These are phyloP conservation scores for Aureobasidium musti DNA, from an alignment of 2,329 filamentous ascomycete genomes.

Conservation along the genomic window DNA sequence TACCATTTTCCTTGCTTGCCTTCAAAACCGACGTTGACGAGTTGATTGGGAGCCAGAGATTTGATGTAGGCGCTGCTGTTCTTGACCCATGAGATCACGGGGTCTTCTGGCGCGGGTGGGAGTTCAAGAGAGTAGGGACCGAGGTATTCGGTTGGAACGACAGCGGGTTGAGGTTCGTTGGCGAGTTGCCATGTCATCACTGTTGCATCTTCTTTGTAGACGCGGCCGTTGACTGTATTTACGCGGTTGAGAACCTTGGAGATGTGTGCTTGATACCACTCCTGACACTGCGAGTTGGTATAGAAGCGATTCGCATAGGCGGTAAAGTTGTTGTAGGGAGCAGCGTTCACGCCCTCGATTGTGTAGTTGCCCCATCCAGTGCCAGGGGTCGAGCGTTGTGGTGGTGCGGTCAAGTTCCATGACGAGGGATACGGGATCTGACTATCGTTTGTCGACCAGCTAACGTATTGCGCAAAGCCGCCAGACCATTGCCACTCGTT, in stretches of 20 bases:
- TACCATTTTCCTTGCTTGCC: slow-evolving; percentile 46
- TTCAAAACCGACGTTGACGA: slow-evolving; percentile 45
- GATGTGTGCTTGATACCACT: slow-evolving; percentile 45
- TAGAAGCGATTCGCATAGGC: slow-evolving; percentile 43
- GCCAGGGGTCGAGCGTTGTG: slow-evolving; percentile 39
- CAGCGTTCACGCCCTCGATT: slow-evolving; percentile 40
- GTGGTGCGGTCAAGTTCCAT: slow-evolving; percentile 45
- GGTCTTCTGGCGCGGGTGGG: slow-evolving; percentile 39
- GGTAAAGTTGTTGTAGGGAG: slow-evolving; percentile 38
- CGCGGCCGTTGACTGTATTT: slow-evolving; percentile 44
- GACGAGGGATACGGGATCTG: slow-evolving; percentile 43
- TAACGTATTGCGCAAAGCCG: slow-evolving; percentile 45
- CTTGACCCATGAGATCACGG: slow-evolving; percentile 44
- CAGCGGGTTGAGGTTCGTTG: slow-evolving; percentile 44
- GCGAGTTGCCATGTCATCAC: slow-evolving; percentile 49
- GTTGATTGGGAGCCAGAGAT: slow-evolving; percentile 42
- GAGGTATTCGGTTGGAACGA: slow-evolving; percentile 36
- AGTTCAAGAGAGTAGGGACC: slow-evolving; percentile 39
- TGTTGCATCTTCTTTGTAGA: slow-evolving; percentile 44
- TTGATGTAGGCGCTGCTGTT: slow-evolving; percentile 45
- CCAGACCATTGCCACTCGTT: slow-evolving; percentile 48
- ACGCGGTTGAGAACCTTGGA: slow-evolving; percentile 41
- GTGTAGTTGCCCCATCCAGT: slow-evolving; percentile 48
- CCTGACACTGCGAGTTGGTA: slow-evolving; percentile 41
- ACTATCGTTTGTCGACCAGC: slow-evolving; percentile 42